These are phyloP conservation scores for Eutrema salsugineum DNA, from an alignment of 441 rosid species.

Conservation along the genomic window DNA sequence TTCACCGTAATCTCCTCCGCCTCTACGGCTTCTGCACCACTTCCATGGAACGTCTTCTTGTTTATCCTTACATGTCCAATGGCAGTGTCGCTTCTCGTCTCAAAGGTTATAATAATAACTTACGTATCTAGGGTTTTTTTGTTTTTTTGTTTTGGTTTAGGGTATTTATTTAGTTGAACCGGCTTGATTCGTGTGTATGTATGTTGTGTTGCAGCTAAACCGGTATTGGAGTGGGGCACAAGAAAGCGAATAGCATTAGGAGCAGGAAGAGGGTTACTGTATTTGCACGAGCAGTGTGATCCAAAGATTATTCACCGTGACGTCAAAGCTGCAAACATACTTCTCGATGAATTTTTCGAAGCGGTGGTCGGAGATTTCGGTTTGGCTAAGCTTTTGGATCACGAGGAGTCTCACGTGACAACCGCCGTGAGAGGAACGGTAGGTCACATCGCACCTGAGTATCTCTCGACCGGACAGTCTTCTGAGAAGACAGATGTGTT, in stretches of 20 bases:
- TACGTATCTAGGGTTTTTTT: no score
- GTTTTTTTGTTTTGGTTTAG: no score
- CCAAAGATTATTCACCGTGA: conserved; percentile 89
- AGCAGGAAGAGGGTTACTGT: conserved; percentile 81
- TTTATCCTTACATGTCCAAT: conserved; percentile 94
- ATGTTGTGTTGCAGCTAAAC: conserved; percentile 55
- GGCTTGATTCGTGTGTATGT: conserved; percentile 3
- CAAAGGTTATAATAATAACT: conserved; percentile 39
- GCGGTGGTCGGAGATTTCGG: conserved; percentile 96
- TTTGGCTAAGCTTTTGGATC: conserved; percentile 86
- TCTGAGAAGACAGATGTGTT: conserved; percentile 96
- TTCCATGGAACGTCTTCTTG: conserved; percentile 63
- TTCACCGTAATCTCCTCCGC: conserved; percentile 80
- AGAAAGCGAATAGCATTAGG: conserved; percentile 82
- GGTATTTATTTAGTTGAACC: no score
- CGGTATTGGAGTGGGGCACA: conserved; percentile 81
- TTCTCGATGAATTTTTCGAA: conserved; percentile 80
- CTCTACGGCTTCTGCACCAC: conserved; percentile 88
- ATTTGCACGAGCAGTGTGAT: conserved; percentile 81
- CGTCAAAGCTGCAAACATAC: conserved; percentile 91
- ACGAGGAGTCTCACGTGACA: conserved; percentile 81
- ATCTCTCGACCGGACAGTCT: conserved; percentile 90
- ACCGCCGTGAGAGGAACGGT: conserved; percentile 94
- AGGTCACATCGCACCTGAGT: conserved; percentile 93
- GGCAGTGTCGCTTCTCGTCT: conserved; percentile 96